Percentiles rank a stretch among this genome's conserved stretches.
These are phyloP conservation scores for Neurospora sp. DNA, from an alignment of 2,329 filamentous ascomycete species.

Conservation along the genomic window DNA sequence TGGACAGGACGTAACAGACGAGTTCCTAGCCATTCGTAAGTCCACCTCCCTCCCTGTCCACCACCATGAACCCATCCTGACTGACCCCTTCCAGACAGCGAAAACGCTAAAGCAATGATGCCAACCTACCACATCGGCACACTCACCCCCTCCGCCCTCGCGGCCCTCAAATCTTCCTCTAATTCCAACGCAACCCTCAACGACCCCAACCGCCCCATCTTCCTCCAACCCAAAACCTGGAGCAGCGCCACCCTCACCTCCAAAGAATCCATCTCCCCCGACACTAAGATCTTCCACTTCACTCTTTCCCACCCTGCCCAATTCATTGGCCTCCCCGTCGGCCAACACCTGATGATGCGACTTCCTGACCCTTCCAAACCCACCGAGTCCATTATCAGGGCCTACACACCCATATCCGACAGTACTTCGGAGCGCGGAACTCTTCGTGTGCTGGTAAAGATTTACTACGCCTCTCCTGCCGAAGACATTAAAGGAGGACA, in stretches of 20 bases:
- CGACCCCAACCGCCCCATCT: slow-evolving; percentile 41
- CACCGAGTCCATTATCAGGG: slow-evolving; percentile 65
- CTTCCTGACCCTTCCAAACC: slow-evolving; percentile 58
- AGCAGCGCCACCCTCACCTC: slow-evolving; percentile 58
- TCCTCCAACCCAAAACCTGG: slow-evolving; percentile 66
- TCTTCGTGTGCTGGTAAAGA: slow-evolving; percentile 70
- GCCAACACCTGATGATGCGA: slow-evolving; percentile 80
- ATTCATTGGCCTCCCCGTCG: slow-evolving; percentile 64
- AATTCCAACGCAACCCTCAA: slow-evolving; percentile 23
- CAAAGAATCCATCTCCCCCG: slow-evolving; percentile 62
- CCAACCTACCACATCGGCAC: slow-evolving; percentile 72
- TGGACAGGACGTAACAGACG: slow-evolving; percentile 73
- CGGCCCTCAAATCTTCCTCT: slow-evolving; percentile 32
- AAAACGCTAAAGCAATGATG: slow-evolving; percentile 90
- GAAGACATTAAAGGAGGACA: slow-evolving; percentile 51
- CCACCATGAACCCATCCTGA: background rate
- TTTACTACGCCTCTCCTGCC: slow-evolving; percentile 54
- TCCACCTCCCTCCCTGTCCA: slow-evolving; percentile 12
- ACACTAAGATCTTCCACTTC: slow-evolving; percentile 76
- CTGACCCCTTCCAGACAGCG: slow-evolving; percentile 54
- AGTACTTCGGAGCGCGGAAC: slow-evolving; percentile 42
- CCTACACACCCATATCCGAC: slow-evolving; percentile 77
- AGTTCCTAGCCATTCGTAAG: slow-evolving; percentile 87
- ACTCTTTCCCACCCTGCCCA: slow-evolving; percentile 63
- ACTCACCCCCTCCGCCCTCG: slow-evolving; percentile 50